Base-by-base conservation (phyloP, 805 yeast species). In the Isabelozyma gotoi region DNA sequence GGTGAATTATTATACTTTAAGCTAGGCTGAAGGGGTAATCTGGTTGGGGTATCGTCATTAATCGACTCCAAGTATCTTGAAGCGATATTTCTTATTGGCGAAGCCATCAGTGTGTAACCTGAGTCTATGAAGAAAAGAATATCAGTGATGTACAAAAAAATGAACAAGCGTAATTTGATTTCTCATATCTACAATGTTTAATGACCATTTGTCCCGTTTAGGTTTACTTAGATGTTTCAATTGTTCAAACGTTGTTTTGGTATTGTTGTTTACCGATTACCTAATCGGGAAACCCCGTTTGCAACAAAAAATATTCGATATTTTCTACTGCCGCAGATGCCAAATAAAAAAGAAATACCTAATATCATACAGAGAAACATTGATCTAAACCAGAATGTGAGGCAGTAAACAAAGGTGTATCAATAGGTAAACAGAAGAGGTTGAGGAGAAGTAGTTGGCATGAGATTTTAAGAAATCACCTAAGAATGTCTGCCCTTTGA, bases 21-120 rank as follows among this genome's bases (percentile, higher is more conserved):
- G 11, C 66, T 49, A 12, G 68, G 70, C 42, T 53, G 60, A 34
- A 68, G 54, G 2, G 73, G 72, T 27, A 50, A 36, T 40, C 65
- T 51, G 8, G 58, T 41, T 3, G 67, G 60, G 14, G 44, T 39
- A 36, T 51, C 56, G 38, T 61, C 63, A 33, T 59, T 59, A 19
- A 69, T 52, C 5, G 70, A 53, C 39, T 67, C 68, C 40, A 71
- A 52, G 46, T 71, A 71, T 46, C 63, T 54, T 31, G 63, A 48
- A 6, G 74, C 70, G 16, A 68, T 56, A 43, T 65, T 67, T 14
- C 47, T 55, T 4, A 40, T 38, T 12, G 63, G 59, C 33, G 62
- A 50, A 16, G 53, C 43, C 61, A 57, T 55, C 12, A 21, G n/a
- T n/a, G n/a, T n/a, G n/a, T n/a, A n/a, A n/a, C n/a, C n/a, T n/a